Percentiles rank a stretch among this genome's conserved stretches.
Evolutionary conservation across 768 basidiomycete genomes (phyloP).

Genomic region (Calocybe gangraenosa): DNA sequence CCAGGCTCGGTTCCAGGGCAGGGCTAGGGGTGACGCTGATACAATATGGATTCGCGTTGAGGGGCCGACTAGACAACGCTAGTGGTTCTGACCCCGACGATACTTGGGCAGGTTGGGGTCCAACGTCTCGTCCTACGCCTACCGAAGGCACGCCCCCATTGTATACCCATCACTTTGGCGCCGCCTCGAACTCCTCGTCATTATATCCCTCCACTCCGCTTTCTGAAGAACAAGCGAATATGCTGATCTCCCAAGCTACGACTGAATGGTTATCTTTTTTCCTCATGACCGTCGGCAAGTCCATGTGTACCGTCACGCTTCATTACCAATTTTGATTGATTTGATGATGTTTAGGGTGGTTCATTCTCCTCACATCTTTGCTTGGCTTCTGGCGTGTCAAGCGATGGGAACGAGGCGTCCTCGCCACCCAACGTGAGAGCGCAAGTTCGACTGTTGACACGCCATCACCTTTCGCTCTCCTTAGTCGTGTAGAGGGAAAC

Average conservation of each 20-base stretch:
- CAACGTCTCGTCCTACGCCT: conserved; percentile 32
- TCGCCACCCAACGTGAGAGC: conserved; percentile 48
- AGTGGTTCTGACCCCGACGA: conserved; percentile 27
- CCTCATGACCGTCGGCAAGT: conserved; percentile 80
- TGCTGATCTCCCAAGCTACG: conserved; percentile 58
- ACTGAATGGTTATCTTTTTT: conserved; percentile 95
- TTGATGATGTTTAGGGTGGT: conserved; percentile 55
- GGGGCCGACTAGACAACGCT: conserved; percentile 45
- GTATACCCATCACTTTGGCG: conserved; percentile 24
- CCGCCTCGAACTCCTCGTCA: conserved; percentile 6
- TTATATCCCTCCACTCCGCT: conserved; percentile 11
- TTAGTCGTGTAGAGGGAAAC: conserved; percentile 33
- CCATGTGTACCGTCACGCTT: no score
- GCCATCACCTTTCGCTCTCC: conserved; percentile 17
- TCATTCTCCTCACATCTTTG: conserved; percentile 83
- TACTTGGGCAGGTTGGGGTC: conserved; percentile 29
- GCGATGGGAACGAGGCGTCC: conserved; percentile 79
- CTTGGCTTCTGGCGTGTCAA: conserved; percentile 90
- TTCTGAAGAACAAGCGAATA: conserved; percentile 33
- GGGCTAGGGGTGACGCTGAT: conserved; percentile 96
- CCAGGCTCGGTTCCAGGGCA: conserved; percentile 88
- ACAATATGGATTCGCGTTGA: conserved; percentile 86
- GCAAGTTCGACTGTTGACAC: conserved; percentile 17
- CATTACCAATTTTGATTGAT: no score
- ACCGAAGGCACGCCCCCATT: conserved; percentile 44